Evolutionary conservation across 768 basidiomycete species (phyloP).

Genomic region (Boletus tylopilopsis): DNA sequence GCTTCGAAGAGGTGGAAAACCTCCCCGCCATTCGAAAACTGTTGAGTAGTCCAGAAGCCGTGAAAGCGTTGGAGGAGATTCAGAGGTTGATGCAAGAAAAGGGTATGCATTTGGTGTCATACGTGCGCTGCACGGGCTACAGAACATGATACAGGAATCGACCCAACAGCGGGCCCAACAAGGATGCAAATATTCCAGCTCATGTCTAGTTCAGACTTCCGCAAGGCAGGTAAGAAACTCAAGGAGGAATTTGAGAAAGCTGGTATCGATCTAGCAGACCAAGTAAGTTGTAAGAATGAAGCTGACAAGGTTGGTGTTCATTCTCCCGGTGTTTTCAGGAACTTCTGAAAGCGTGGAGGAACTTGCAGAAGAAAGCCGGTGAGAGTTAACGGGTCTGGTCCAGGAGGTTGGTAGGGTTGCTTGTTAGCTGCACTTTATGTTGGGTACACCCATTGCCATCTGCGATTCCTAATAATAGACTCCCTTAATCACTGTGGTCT

Average conservation of each 20-base stretch:
- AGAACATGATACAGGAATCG: constrained; percentile 39
- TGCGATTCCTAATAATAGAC: neutral
- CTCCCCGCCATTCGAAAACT: constrained; percentile 47
- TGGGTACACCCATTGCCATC: no score
- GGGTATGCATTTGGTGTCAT: constrained; percentile 31
- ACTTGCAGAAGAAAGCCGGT: constrained; percentile 28
- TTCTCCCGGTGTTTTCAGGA: constrained; percentile 36
- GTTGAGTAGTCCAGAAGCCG: constrained; percentile 45
- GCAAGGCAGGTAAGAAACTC: constrained; percentile 42
- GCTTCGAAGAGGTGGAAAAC: constrained; percentile 38
- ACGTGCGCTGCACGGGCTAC: neutral
- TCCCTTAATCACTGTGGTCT: neutral
- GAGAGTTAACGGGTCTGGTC: constrained; percentile 6
- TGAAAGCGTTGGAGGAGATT: constrained; percentile 43
- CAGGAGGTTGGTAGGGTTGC: neutral
- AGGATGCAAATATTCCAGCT: constrained; percentile 53
- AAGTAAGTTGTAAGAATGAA: constrained; percentile 36
- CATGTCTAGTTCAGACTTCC: constrained; percentile 49
- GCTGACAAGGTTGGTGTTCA: neutral
- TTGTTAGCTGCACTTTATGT: neutral
- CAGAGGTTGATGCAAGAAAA: constrained; percentile 46
- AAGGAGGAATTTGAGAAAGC: constrained; percentile 52
- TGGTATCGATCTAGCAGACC: constrained; percentile 54
- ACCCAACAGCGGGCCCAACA: constrained; percentile 45
- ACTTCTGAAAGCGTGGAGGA: constrained; percentile 39